phyloP scores from a whole-genome alignment of 2,329 filamentous ascomycete species.

The Pseudogymnoascus sp. region DNA sequence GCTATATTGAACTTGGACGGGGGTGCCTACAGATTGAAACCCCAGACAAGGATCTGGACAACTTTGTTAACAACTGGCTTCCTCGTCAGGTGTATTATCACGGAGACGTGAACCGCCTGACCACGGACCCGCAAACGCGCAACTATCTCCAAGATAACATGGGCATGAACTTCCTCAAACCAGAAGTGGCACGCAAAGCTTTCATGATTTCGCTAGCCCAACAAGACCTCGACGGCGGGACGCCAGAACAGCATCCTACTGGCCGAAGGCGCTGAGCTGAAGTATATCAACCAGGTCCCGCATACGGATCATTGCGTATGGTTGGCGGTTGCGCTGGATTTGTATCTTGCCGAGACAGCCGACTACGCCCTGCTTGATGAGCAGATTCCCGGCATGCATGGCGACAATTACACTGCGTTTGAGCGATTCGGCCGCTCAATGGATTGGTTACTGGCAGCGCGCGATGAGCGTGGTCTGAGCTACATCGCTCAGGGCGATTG shows the following conservation, averaged over 20 bases:
- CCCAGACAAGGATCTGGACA: constrained; percentile 48
- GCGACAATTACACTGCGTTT: constrained; percentile 44
- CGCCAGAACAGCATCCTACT: constrained; percentile 54
- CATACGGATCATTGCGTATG: constrained; percentile 55
- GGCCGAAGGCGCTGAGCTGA: constrained; percentile 47
- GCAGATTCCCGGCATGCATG: constrained; percentile 36
- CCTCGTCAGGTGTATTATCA: constrained; percentile 53
- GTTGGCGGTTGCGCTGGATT: constrained; percentile 48
- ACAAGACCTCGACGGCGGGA: constrained; percentile 48
- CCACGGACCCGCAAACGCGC: constrained; percentile 52
- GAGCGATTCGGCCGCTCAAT: constrained; percentile 50
- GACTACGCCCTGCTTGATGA: constrained; percentile 46
- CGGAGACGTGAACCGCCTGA: constrained; percentile 52
- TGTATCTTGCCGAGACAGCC: constrained; percentile 49
- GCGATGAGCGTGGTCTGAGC: constrained; percentile 47
- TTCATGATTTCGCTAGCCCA: constrained; percentile 46
- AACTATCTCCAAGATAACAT: constrained; percentile 56
- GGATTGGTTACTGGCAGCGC: constrained; percentile 47
- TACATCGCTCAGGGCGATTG: constrained; percentile 55
- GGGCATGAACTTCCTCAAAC: constrained; percentile 53
- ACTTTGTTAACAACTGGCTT: constrained; percentile 54
- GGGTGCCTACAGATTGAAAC: constrained; percentile 48
- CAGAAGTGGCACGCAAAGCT: constrained; percentile 41
- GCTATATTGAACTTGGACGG: constrained; percentile 43
- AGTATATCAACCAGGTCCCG: constrained; percentile 56